Conservation (phyloP, 768 basidiomycete species). For the Termitomyces sp. region DNA sequence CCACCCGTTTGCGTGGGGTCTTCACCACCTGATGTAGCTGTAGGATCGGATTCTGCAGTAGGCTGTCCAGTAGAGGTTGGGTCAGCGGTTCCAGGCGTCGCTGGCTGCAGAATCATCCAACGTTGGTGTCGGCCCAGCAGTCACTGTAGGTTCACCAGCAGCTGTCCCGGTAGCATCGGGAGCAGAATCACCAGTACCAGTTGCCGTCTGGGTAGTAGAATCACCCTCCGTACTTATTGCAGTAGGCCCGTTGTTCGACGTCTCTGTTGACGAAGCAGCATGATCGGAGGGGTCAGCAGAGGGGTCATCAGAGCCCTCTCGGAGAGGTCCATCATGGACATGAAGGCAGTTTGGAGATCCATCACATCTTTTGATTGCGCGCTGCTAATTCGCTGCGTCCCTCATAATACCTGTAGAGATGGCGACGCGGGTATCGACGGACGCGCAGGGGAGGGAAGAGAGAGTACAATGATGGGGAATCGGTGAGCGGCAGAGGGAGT, state of each 20-base stretch:
- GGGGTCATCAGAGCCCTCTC: background rate
- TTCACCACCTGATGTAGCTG: background rate
- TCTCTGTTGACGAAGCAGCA: background rate
- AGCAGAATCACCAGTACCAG: background rate
- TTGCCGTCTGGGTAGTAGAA: background rate
- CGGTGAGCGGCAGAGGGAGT: background rate
- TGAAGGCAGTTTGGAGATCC: background rate
- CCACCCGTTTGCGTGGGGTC: background rate
- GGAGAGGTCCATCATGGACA: background rate
- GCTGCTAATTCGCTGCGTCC: slow-evolving; percentile 14
- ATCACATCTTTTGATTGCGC: slow-evolving; percentile 7
- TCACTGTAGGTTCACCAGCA: background rate
- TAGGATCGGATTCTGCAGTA: background rate
- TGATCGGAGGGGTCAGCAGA: background rate
- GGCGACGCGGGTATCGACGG: slow-evolving; percentile 15
- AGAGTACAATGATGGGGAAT: background rate
- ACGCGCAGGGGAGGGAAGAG: background rate
- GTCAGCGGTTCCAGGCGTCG: background rate
- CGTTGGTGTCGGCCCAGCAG: background rate
- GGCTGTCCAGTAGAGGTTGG: background rate
- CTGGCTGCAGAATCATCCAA: too few relatives aligned
- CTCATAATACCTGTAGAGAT: slow-evolving; percentile 23
- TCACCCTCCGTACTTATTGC: background rate
- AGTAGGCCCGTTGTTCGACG: background rate
- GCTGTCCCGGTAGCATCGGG: background rate